Evolutionary conservation across 1,284 basidiomycete genomes (phyloP).

Genomic region (Microbotryum scabiosae): DNA sequence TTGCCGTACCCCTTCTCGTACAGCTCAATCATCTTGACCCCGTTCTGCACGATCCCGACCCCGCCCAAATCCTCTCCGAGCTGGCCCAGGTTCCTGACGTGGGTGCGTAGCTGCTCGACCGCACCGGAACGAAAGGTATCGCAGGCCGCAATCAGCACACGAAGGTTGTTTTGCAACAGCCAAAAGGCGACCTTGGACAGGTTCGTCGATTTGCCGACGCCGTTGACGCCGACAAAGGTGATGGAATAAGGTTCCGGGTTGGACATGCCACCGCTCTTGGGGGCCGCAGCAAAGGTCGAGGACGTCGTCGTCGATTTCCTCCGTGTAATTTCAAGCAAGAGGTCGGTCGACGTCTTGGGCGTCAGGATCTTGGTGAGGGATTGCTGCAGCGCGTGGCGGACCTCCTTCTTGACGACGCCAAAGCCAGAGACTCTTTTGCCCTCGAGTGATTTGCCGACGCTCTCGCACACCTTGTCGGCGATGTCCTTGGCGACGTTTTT

Average conservation of each 20-base stretch:
- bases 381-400: constrained; percentile 71
- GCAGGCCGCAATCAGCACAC: constrained; percentile 94
- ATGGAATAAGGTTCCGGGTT: constrained; percentile 64
- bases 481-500: constrained; percentile 98
- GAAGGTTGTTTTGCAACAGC: constrained; percentile 88
- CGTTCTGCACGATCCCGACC: constrained; percentile 24
- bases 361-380: constrained; percentile 90
- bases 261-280: background rate
- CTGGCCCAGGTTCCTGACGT: constrained; percentile 89
- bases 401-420: constrained; percentile 64
- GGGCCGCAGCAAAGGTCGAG: background rate
- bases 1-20: constrained; percentile 97
- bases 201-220: constrained; percentile 98
- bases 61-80: constrained; percentile 58
- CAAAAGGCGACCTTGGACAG: constrained; percentile 98
- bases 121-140: constrained; percentile 98
- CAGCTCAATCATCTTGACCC: constrained; percentile 61
- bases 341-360: constrained; percentile 91
- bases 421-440: constrained; percentile 59
- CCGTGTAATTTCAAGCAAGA: constrained; percentile 60
- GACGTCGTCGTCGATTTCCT: constrained; percentile 35
- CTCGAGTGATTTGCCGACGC: constrained; percentile 76
- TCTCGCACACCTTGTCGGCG: constrained; percentile 85
- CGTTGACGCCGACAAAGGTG: constrained; percentile 98
- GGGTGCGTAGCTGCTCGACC: constrained; percentile 93